A percentile compares a stretch with the other conserved stretches of the same genome.
Conservation (phyloP, 225 moss, liverwort and hornwort species). For the Sphagnum tenellum region DNA sequence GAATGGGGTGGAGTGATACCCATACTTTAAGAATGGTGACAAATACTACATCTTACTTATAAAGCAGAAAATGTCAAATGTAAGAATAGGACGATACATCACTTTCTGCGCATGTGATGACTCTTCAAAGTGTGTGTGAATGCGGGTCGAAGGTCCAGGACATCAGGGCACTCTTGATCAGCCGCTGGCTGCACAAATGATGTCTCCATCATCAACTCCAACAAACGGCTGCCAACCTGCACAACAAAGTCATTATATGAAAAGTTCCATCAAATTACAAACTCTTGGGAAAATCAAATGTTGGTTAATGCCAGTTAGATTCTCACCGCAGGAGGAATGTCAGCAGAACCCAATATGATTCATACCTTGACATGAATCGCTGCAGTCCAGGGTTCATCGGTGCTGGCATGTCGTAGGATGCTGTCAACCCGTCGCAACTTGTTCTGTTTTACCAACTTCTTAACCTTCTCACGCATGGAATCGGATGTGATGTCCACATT, state of each 20-base stretch:
- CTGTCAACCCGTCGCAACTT: conserved; percentile 47
- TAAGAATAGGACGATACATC: conserved; percentile 1
- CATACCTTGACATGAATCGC: conserved; percentile 66
- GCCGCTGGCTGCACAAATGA: conserved; percentile 61
- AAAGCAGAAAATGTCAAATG: too few species aligned
- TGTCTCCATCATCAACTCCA: conserved; percentile 66
- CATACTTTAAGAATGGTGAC: too few species aligned
- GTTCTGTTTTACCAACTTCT: conserved; percentile 58
- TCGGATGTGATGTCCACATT: conserved; percentile 3
- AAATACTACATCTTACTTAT: too few species aligned
- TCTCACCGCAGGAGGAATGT: background rate
- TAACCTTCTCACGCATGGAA: conserved; percentile 39
- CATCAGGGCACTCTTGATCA: conserved; percentile 57
- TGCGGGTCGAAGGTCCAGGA: conserved; percentile 71
- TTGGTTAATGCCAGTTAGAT: background rate
- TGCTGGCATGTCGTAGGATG: conserved; percentile 52
- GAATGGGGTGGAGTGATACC: too few species aligned
- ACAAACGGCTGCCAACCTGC: conserved; percentile 65
- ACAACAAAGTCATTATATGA: conserved; percentile 2
- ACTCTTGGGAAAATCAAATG: background rate
- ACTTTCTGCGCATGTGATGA: conserved; percentile 25
- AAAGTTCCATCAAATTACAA: too few species aligned
- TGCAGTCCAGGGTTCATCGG: conserved; percentile 65
- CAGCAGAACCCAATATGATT: background rate
- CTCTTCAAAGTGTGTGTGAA: conserved; percentile 70